Conservation (phyloP, 2,329 filamentous ascomycete genomes). For the Penicillium hordei region DNA sequence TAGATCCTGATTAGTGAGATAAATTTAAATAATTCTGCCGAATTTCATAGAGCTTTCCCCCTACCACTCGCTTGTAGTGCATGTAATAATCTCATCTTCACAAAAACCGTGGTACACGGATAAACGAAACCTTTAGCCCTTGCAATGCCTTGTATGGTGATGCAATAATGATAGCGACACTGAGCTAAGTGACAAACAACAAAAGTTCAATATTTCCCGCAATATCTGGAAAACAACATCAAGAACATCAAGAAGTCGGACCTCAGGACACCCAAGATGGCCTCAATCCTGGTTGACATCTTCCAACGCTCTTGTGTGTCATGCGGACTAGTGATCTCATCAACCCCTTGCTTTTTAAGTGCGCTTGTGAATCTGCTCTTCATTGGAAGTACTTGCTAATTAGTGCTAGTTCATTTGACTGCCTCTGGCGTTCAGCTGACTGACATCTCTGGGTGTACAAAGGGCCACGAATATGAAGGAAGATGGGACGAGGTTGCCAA, state of each 20-base stretch:
- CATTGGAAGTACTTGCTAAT: neutral
- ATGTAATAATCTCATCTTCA: no score
- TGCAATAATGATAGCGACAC: neutral
- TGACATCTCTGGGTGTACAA: neutral
- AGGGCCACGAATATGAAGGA: neutral
- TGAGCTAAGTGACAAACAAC: neutral
- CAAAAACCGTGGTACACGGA: no score
- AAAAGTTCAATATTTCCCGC: no score
- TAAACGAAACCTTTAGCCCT: no score
- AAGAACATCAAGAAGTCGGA: neutral
- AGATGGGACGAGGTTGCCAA: neutral
- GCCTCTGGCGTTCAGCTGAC: neutral
- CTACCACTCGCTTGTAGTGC: no score
- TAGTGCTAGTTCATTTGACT: neutral
- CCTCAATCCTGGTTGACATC: neutral
- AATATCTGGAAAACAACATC: neutral
- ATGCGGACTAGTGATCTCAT: neutral
- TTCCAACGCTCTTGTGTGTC: neutral
- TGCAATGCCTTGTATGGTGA: neutral
- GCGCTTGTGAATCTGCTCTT: neutral
- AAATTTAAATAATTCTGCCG: no score
- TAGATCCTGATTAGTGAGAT: no score
- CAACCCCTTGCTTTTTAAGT: neutral
- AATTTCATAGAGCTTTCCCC: no score
- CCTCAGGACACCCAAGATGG: neutral